Evolutionary conservation across 2,329 filamentous ascomycete genomes (phyloP), one percentile per base, ranked within the genome.

Genomic region (Trichophyton mentagrophytes): DNA sequence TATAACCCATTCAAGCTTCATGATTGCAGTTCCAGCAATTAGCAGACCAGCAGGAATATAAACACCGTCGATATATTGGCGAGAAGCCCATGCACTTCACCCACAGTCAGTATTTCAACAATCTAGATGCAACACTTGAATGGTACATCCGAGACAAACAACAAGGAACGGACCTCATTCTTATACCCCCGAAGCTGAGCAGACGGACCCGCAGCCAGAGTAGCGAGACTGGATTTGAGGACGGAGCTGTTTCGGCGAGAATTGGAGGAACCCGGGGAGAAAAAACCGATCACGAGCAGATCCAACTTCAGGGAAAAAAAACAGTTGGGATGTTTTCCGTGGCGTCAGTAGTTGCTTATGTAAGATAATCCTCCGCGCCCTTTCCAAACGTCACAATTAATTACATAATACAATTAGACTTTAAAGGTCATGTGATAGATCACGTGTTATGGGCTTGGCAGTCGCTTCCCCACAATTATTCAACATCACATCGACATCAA

Each of bases 41-140:
- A 96, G 77, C 40, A 96, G 82, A 62, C 81, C 84, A n/a, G 85
- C 86, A 64, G 91, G 90, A 69, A 95, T 86, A 73, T 92, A 90
- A 68, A 95, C 83, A 70, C 87, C 88, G 74, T 90, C 84, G 71
- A 92, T 76, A 70, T 87, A 89, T 69, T 85, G 69, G 57, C 68
- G 64, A 36, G 74, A 73, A 61, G 70, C 63, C 61, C 61, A 63
- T 38, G 61, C 62, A 60, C 63, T 30, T 65, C 53, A 17, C 22
- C 49, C 27, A 53, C 27, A 33, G 49, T 53, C 25, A 60, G 60
- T 44, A 44, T 44, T 20, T 17, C 62, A 51, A 44, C 40, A 51
- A n/a, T 20, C 42, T 15, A 46, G 17, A 20, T 9, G 6, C 44
- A 25, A 22, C 44, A 25, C 17, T 20, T 7, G 8, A 30, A 25